Evolutionary conservation across 768 basidiomycete species (phyloP).

Genomic region (Lyophyllum shimeji): DNA sequence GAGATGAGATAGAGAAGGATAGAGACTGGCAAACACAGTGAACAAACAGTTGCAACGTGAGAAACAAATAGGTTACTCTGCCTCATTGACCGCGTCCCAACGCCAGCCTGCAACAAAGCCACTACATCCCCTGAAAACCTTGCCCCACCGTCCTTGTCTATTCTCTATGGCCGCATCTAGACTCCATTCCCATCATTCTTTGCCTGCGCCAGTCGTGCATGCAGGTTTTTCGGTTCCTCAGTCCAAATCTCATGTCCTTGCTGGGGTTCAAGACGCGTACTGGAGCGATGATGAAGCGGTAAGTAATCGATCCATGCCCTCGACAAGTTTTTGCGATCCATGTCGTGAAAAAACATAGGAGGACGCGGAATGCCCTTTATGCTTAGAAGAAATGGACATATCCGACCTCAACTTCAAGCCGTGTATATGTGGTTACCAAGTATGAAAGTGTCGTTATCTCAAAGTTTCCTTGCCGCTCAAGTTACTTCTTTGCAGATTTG

Average conservation of each 20-base stretch:
- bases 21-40: conserved; percentile 4
- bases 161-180: conserved; percentile 50
- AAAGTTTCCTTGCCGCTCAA: conserved; percentile 4
- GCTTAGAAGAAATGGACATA: conserved; percentile 98
- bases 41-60: conserved; percentile 26
- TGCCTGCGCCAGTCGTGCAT: conserved; percentile 75
- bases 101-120: conserved; percentile 11
- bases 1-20: neutral
- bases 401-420: conserved; percentile 99
- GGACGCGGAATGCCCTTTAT: conserved; percentile 96
- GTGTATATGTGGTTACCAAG: conserved; percentile 98
- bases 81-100: conserved; percentile 22
- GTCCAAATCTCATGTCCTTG: conserved; percentile 83
- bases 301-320: conserved; percentile 25
- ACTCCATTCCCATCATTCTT: conserved; percentile 58
- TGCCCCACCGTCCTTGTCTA: neutral
- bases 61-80: conserved; percentile 19
- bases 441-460: conserved; percentile 25
- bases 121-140: conserved; percentile 1
- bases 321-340: conserved; percentile 13
- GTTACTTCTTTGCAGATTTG: conserved; percentile 69
- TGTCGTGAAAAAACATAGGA: conserved; percentile 54
- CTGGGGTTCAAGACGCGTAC: conserved; percentile 94
- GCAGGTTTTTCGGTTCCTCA: conserved; percentile 70
- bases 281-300: conserved; percentile 93